phyloP scores from a whole-genome alignment of 208 protist species.

The Naegleria lovaniensis region DNA sequence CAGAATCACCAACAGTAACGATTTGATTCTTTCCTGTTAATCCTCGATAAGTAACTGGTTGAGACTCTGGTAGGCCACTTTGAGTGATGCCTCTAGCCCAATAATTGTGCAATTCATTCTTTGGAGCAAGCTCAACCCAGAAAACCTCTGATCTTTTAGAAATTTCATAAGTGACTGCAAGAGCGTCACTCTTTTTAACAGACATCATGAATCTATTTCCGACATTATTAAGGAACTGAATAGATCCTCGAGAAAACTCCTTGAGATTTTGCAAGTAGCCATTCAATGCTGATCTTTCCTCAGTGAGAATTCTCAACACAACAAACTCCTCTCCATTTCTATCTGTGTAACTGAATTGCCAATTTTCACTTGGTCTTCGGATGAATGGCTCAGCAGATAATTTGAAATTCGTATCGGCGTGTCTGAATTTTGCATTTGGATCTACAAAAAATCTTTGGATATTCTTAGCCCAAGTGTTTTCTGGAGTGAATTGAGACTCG shows the following conservation, averaged over 20 bases:
- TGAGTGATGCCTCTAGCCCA: neutral
- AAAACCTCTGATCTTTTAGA: neutral
- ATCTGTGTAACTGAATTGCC: neutral
- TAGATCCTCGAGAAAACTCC: neutral
- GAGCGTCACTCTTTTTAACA: neutral
- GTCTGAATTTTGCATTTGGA: neutral
- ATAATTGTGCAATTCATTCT: neutral
- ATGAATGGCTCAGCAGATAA: neutral
- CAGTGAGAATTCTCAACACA: neutral
- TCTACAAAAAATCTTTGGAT: neutral
- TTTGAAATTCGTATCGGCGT: neutral
- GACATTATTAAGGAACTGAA: neutral
- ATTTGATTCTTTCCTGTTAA: constrained; percentile 68
- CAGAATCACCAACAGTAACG: constrained; percentile 67
- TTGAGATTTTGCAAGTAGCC: neutral
- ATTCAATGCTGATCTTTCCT: neutral
- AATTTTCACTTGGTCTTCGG: neutral
- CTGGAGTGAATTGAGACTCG: neutral
- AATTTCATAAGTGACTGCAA: neutral
- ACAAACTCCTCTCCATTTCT: neutral
- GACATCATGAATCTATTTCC: neutral
- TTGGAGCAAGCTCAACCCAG: neutral
- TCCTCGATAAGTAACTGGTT: neutral
- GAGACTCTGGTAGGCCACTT: neutral
- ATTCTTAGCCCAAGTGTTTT: neutral